Percentiles rank a stretch among this genome's conserved stretches.
Conservation (phyloP, 2,329 filamentous ascomycete genomes). For the Sordariomycetes sp. region DNA sequence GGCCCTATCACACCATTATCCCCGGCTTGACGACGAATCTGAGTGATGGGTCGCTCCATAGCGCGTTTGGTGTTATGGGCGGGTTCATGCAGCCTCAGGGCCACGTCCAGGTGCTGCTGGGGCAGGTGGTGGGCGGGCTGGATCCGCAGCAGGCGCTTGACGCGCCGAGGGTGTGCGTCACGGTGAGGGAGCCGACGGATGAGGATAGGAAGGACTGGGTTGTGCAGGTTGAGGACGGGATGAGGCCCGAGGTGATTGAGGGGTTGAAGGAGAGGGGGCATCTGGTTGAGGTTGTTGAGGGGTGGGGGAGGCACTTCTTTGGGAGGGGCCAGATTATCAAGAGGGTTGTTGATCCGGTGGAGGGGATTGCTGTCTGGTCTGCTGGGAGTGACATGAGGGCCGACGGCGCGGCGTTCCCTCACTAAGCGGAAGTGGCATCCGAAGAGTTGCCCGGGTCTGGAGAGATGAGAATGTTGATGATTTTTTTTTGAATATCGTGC, state of each 20-base stretch:
- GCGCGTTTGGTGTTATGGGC: slow-evolving; percentile 92
- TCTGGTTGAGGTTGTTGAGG: slow-evolving; percentile 53
- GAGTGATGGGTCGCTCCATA: slow-evolving; percentile 61
- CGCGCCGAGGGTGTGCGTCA: slow-evolving; percentile 81
- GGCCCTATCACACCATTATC: slow-evolving; percentile 97
- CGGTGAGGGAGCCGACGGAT: slow-evolving; percentile 48
- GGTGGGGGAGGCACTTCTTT: slow-evolving; percentile 55
- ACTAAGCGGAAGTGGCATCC: slow-evolving; percentile 9
- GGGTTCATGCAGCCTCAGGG: slow-evolving; percentile 98
- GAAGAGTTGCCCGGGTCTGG: background rate
- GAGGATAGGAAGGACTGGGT: slow-evolving; percentile 46
- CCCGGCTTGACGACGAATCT: slow-evolving; percentile 77
- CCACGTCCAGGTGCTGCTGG: slow-evolving; percentile 84
- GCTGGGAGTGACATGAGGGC: slow-evolving; percentile 80
- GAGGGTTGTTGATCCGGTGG: slow-evolving; percentile 54
- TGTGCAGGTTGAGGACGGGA: slow-evolving; percentile 75
- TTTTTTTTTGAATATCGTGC: background rate
- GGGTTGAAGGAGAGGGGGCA: slow-evolving; percentile 62
- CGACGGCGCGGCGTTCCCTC: slow-evolving; percentile 58
- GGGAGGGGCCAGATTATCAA: slow-evolving; percentile 80
- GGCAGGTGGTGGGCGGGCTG: slow-evolving; percentile 71
- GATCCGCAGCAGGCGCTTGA: slow-evolving; percentile 83
- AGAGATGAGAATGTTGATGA: background rate
- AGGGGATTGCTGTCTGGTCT: slow-evolving; percentile 64
- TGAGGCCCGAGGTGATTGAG: slow-evolving; percentile 52